Evolutionary conservation across 768 basidiomycete genomes (phyloP).

Genomic region (Mycena albidolilacea): DNA sequence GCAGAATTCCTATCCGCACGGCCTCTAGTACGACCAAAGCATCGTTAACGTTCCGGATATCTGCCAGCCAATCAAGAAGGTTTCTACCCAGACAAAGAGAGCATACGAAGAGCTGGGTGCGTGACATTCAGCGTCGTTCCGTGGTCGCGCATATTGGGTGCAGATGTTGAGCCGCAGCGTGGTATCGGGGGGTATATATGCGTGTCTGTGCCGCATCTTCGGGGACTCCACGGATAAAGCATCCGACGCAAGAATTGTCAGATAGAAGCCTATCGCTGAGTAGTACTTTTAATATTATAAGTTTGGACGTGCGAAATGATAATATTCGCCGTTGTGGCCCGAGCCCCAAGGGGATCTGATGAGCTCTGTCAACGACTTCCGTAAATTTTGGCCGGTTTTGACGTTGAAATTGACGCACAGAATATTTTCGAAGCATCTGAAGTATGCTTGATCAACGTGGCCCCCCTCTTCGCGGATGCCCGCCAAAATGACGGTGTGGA

Average conservation of each 20-base stretch:
- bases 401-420: conserved; percentile 6
- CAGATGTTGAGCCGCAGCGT: background rate
- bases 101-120: conserved; percentile 29
- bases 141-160: conserved; percentile 9
- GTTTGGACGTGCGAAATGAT: conserved; percentile 32
- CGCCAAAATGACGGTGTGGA: background rate
- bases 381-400: conserved; percentile 17
- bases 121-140: background rate
- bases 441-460: background rate
- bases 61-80: conserved; percentile 44
- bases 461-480: background rate
- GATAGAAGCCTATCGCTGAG: conserved; percentile 11
- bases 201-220: conserved; percentile 16
- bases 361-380: conserved; percentile 10
- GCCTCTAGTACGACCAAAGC: conserved; percentile 71
- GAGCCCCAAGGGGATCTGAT: conserved; percentile 1
- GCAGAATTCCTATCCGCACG: conserved; percentile 65
- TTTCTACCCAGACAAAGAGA: background rate
- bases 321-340: conserved; percentile 10
- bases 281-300: conserved; percentile 6
- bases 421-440: background rate
- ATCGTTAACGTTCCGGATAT: conserved; percentile 68
- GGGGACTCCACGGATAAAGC: conserved; percentile 30
- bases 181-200: conserved; percentile 6
- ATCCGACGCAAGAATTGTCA: conserved; percentile 19